These are phyloP conservation scores for Diplodia seriata DNA, from an alignment of 2,329 filamentous ascomycete genomes.

Conservation along the genomic window DNA sequence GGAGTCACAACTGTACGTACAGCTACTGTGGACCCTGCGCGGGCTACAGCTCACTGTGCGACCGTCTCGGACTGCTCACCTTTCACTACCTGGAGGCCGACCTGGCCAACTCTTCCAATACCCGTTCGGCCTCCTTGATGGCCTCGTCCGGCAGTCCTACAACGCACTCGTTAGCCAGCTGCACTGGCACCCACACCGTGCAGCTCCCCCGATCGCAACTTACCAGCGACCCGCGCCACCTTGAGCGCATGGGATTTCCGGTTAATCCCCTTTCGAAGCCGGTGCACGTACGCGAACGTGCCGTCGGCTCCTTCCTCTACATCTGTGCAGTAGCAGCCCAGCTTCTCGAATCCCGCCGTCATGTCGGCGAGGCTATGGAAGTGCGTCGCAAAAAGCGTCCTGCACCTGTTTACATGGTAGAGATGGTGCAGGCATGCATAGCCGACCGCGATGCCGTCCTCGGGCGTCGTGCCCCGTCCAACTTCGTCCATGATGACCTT, in stretches of 20 bases:
- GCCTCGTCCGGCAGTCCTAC: conserved; percentile 72
- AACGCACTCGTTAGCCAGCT: conserved; percentile 3
- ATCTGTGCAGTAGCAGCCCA: conserved; percentile 88
- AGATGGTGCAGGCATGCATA: conserved; percentile 89
- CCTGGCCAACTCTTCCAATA: conserved; percentile 54
- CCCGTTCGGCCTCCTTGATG: conserved; percentile 69
- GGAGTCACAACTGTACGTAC: conserved; percentile 22
- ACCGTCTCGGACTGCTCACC: conserved; percentile 10
- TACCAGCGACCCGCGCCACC: conserved; percentile 82
- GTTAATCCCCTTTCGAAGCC: conserved; percentile 81
- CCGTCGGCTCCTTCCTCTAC: conserved; percentile 72
- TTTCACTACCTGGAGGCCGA: not conserved
- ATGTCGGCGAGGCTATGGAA: conserved; percentile 87
- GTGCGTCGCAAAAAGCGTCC: conserved; percentile 92
- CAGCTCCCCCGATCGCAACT: conserved; percentile 30
- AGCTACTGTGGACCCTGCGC: conserved; percentile 27
- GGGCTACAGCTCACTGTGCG: conserved; percentile 5
- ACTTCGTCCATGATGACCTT: conserved; percentile 92
- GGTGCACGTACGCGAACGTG: conserved; percentile 84
- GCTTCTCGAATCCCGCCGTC: conserved; percentile 63
- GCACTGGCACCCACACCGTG: conserved; percentile 4
- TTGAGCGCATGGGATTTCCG: conserved; percentile 89
- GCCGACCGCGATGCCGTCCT: conserved; percentile 88
- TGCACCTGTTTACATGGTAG: conserved; percentile 75
- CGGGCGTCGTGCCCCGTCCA: conserved; percentile 89